phyloP scores from a whole-genome alignment of 2,329 filamentous ascomycete genomes.

The Arthrobotrys conoides region DNA sequence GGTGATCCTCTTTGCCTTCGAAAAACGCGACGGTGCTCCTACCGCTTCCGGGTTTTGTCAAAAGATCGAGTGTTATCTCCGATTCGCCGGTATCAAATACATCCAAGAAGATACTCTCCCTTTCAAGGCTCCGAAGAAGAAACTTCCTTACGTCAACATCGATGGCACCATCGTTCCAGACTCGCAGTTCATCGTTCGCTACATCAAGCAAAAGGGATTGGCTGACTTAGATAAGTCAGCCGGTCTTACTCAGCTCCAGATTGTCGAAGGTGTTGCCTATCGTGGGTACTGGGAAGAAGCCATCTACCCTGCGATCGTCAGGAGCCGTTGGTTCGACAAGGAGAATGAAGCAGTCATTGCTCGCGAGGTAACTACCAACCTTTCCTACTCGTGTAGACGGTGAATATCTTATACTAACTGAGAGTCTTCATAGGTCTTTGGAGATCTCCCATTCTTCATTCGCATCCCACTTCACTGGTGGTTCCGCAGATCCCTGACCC shows the following conservation, averaged over 20 bases:
- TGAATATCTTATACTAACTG: background rate
- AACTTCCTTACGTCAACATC: slow-evolving; percentile 46
- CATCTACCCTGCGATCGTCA: slow-evolving; percentile 47
- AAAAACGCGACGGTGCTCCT: slow-evolving; percentile 25
- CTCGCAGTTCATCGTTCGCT: slow-evolving; percentile 51
- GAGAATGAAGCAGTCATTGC: slow-evolving; percentile 49
- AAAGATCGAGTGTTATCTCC: slow-evolving; percentile 55
- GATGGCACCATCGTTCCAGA: slow-evolving; percentile 39
- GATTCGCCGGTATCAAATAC: slow-evolving; percentile 46
- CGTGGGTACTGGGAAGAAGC: slow-evolving; percentile 53
- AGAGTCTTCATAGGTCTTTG: slow-evolving; percentile 33
- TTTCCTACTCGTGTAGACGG: background rate
- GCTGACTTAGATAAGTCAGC: slow-evolving; percentile 48
- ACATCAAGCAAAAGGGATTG: slow-evolving; percentile 43
- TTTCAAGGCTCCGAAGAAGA: slow-evolving; percentile 56
- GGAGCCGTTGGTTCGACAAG: slow-evolving; percentile 49
- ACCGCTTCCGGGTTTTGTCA: slow-evolving; percentile 51
- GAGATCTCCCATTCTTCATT: slow-evolving; percentile 41
- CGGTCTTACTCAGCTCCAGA: slow-evolving; percentile 35
- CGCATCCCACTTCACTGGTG: slow-evolving; percentile 54
- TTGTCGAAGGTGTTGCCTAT: slow-evolving; percentile 47
- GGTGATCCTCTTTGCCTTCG: slow-evolving; percentile 50
- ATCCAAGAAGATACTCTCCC: slow-evolving; percentile 46
- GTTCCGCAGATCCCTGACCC: slow-evolving; percentile 40
- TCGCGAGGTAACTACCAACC: slow-evolving; percentile 22